Conservation (phyloP, 768 basidiomycete species). For the Russula compacta region DNA sequence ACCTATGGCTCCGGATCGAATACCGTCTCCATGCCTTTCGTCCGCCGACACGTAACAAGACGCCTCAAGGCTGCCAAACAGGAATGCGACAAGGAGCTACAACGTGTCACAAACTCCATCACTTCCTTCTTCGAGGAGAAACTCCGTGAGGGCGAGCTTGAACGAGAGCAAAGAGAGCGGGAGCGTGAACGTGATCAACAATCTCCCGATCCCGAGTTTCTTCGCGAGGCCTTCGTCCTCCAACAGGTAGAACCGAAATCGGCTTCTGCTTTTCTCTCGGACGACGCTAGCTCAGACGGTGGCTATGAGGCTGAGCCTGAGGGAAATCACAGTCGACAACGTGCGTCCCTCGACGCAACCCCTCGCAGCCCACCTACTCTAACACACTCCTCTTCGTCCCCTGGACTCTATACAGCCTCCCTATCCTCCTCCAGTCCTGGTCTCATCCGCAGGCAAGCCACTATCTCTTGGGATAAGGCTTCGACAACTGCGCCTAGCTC, state of each 20-base stretch:
- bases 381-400: slow-evolving; percentile 46
- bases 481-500: slow-evolving; percentile 44
- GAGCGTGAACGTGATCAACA: slow-evolving; percentile 45
- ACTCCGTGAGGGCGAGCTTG: slow-evolving; percentile 68
- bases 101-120: slow-evolving; percentile 88
- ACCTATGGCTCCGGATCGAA: slow-evolving; percentile 47
- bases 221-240: slow-evolving; percentile 54
- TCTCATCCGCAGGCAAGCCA: slow-evolving; percentile 58
- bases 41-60: slow-evolving; percentile 86
- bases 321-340: slow-evolving; percentile 55
- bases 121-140: slow-evolving; percentile 91
- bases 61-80: slow-evolving; percentile 91
- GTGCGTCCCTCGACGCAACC: slow-evolving; percentile 52
- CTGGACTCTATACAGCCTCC: slow-evolving; percentile 54
- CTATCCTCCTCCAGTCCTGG: slow-evolving; percentile 59
- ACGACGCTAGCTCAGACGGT: slow-evolving; percentile 72
- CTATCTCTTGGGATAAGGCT: slow-evolving; percentile 58
- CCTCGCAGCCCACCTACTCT: slow-evolving; percentile 33
- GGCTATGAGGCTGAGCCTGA: slow-evolving; percentile 76
- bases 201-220: slow-evolving; percentile 25
- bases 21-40: slow-evolving; percentile 87
- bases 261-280: slow-evolving; percentile 46
- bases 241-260: slow-evolving; percentile 49
- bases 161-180: slow-evolving; percentile 36
- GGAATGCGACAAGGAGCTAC: slow-evolving; percentile 93